These are phyloP conservation scores for Leucocoprinus sp. DNA, from an alignment of 768 basidiomycete genomes.

Conservation along the genomic window DNA sequence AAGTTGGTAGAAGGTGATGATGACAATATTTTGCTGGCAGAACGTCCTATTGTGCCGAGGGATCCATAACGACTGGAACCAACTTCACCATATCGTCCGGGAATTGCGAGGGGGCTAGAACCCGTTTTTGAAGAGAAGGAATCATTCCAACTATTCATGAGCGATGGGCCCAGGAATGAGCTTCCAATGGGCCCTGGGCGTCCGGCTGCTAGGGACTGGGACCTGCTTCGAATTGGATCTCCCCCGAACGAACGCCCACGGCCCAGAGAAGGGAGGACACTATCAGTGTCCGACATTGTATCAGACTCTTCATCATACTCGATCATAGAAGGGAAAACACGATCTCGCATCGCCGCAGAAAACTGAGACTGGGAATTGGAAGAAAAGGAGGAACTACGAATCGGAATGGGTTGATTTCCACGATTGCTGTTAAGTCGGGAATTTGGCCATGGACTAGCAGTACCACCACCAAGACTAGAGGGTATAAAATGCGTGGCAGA, in stretches of 20 bases:
- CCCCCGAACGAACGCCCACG: slow-evolving; percentile 54
- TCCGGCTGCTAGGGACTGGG: slow-evolving; percentile 64
- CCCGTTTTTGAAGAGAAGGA: slow-evolving; percentile 31
- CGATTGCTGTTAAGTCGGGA: slow-evolving; percentile 40
- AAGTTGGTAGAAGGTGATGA: slow-evolving; percentile 39
- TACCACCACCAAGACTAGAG: slow-evolving; percentile 35
- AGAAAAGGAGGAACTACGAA: slow-evolving; percentile 64
- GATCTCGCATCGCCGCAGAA: slow-evolving; percentile 57
- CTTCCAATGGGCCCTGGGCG: slow-evolving; percentile 48
- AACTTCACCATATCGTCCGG: slow-evolving; percentile 46
- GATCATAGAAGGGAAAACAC: slow-evolving; percentile 64
- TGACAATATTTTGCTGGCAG: slow-evolving; percentile 43
- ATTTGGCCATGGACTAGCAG: slow-evolving; percentile 29
- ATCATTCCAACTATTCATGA: slow-evolving; percentile 56
- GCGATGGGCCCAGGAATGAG: slow-evolving; percentile 33
- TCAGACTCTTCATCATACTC: slow-evolving; percentile 73
- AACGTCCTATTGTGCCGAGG: slow-evolving; percentile 47
- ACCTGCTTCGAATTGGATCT: slow-evolving; percentile 65
- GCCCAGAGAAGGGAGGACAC: slow-evolving; percentile 36
- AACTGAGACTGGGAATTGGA: slow-evolving; percentile 47
- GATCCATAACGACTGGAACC: slow-evolving; percentile 57
- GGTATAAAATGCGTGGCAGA: slow-evolving; percentile 44
- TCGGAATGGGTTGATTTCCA: slow-evolving; percentile 43
- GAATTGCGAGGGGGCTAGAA: slow-evolving; percentile 44
- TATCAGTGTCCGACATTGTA: slow-evolving; percentile 51